Percentiles rank a stretch among this genome's conserved stretches.
These are phyloP conservation scores for Cercospora zeae-maydis DNA, from an alignment of 2,329 filamentous ascomycete species.

Conservation along the genomic window DNA sequence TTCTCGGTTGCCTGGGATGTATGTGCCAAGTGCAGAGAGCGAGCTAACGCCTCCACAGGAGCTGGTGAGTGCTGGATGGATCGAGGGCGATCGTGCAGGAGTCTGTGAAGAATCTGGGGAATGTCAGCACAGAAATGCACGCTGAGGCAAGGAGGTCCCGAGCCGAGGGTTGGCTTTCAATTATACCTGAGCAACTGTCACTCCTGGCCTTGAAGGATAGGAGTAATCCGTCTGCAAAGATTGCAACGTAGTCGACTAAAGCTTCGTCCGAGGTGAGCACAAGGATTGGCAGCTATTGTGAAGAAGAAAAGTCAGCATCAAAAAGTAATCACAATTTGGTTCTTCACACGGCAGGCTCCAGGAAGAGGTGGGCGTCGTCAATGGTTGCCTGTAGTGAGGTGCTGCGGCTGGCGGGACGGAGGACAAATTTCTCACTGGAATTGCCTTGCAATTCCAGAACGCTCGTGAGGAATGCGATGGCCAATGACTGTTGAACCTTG, in stretches of 20 bases:
- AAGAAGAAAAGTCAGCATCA: neutral
- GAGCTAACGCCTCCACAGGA: constrained; percentile 53
- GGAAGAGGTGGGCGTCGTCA: neutral
- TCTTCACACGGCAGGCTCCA: neutral
- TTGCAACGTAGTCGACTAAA: neutral
- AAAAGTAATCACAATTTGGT: neutral
- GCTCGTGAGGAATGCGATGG: constrained; percentile 6
- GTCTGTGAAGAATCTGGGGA: constrained; percentile 42
- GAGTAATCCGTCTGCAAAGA: neutral
- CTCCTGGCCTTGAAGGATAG: constrained; percentile 4
- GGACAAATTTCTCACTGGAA: constrained; percentile 13
- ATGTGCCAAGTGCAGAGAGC: constrained; percentile 45
- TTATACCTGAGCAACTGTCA: constrained; percentile 18
- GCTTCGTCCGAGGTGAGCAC: neutral
- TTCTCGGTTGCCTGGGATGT: constrained; percentile 26
- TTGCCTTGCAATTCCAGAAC: constrained; percentile 5
- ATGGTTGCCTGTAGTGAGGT: neutral
- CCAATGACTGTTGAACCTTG: neutral
- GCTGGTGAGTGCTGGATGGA: constrained; percentile 28
- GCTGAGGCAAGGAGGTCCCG: constrained; percentile 34
- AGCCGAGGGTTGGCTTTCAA: constrained; percentile 20
- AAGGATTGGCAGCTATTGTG: neutral
- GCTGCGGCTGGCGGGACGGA: neutral
- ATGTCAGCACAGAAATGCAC: constrained; percentile 36
- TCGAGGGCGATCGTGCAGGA: constrained; percentile 30